Evolutionary conservation across 148 eudicot species (phyloP).

Genomic region (Vaccinium darrowii): DNA sequence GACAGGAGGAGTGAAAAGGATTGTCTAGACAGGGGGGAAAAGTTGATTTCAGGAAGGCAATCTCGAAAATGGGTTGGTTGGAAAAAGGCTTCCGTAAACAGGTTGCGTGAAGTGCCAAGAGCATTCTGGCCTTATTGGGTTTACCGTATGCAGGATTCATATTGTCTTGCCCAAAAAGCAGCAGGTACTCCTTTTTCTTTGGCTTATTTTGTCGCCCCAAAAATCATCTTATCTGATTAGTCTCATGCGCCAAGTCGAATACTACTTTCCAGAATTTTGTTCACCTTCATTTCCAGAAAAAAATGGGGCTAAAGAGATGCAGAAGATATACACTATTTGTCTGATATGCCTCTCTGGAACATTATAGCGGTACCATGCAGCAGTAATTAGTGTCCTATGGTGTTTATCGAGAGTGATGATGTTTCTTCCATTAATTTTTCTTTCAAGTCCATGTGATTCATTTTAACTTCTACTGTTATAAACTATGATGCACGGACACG

Average conservation of each 20-base stretch:
- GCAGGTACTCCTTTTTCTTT: constrained; percentile 51
- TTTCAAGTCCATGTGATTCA: neutral
- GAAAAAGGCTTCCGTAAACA: constrained; percentile 37
- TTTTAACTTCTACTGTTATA: neutral
- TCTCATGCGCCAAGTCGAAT: neutral
- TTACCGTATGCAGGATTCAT: constrained; percentile 86
- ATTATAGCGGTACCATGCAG: neutral
- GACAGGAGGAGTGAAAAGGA: constrained; percentile 27
- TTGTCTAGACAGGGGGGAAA: constrained; percentile 27
- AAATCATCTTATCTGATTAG: neutral
- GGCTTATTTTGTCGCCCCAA: neutral
- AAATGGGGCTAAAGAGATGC: neutral
- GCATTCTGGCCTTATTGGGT: constrained; percentile 96
- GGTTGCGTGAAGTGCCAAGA: constrained; percentile 51
- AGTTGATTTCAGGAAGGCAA: constrained; percentile 18
- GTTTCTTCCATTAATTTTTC: neutral
- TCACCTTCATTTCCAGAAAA: neutral
- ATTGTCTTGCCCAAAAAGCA: constrained; percentile 67
- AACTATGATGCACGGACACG: neutral
- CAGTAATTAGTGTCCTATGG: neutral
- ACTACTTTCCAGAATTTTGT: neutral
- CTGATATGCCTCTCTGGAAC: neutral
- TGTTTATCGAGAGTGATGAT: neutral
- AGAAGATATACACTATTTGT: neutral
- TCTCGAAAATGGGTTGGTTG: constrained; percentile 26